phyloP scores from a whole-genome alignment of 1,284 basidiomycete species.

The Moesziomyces parantarcticus region DNA sequence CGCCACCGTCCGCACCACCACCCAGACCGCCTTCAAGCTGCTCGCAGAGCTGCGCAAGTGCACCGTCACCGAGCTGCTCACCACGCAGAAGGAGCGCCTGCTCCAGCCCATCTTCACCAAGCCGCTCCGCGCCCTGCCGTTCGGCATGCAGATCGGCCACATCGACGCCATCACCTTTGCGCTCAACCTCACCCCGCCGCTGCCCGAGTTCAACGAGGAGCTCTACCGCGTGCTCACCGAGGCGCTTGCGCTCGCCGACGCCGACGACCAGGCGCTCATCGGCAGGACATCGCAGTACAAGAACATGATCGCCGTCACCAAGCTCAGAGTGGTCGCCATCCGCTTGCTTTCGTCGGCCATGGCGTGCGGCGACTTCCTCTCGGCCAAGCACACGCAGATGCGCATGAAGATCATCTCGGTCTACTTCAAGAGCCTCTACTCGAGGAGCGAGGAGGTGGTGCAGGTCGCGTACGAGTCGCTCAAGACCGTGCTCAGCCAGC shows the following conservation, averaged over 20 bases:
- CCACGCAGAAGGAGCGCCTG: constrained; percentile 87
- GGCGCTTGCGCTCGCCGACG: constrained; percentile 92
- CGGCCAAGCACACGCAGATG: constrained; percentile 61
- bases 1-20: constrained; percentile 83
- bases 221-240: constrained; percentile 92
- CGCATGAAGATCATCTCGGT: constrained; percentile 87
- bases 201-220: constrained; percentile 91
- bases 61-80: constrained; percentile 81
- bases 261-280: constrained; percentile 86
- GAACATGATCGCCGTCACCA: constrained; percentile 83
- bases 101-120: constrained; percentile 92
- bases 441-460: constrained; percentile 90
- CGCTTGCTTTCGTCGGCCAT: constrained; percentile 92
- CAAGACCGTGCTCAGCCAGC: constrained; percentile 84
- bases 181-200: constrained; percentile 79
- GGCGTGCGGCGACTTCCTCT: constrained; percentile 85
- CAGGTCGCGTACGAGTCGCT: constrained; percentile 95
- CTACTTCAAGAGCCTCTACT: constrained; percentile 99
- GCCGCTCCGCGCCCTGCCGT: constrained; percentile 93
- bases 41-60: constrained; percentile 81
- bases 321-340: constrained; percentile 94
- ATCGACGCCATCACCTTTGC: constrained; percentile 97
- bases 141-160: constrained; percentile 96
- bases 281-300: constrained; percentile 81
- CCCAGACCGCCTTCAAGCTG: constrained; percentile 83